phyloP scores from a whole-genome alignment of 2,329 filamentous ascomycete genomes.

The Cladophialophora exuberans region DNA sequence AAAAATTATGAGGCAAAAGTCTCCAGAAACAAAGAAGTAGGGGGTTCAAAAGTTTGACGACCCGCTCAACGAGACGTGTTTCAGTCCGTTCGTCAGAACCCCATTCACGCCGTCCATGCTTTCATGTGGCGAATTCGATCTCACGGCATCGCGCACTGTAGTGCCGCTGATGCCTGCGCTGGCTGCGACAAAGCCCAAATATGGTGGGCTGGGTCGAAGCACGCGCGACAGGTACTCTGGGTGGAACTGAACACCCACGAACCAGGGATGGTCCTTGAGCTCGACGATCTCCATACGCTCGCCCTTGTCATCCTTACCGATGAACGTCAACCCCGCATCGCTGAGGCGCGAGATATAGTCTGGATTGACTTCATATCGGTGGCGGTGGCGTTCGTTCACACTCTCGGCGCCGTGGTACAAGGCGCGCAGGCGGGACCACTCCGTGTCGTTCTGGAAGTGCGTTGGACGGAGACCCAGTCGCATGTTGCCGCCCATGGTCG shows the following conservation, averaged over 20 bases:
- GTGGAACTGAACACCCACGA: constrained; percentile 84
- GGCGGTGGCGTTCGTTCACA: constrained; percentile 77
- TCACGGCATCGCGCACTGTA: neutral
- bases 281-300: constrained; percentile 84
- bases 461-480: constrained; percentile 75
- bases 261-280: constrained; percentile 81
- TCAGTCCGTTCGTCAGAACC: constrained; percentile 21
- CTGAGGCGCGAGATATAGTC: constrained; percentile 71
- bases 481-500: constrained; percentile 85
- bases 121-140: constrained; percentile 47
- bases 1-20: too few species aligned
- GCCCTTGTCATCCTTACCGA: constrained; percentile 78
- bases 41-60: constrained; percentile 21
- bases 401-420: constrained; percentile 61
- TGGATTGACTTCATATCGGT: constrained; percentile 90
- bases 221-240: constrained; percentile 83
- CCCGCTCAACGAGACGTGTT: constrained; percentile 8
- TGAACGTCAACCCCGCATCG: constrained; percentile 70
- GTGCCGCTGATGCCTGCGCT: constrained; percentile 57
- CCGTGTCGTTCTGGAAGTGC: constrained; percentile 72
- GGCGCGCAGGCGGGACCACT: constrained; percentile 77
- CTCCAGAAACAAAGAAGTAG: too few species aligned
- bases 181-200: constrained; percentile 83
- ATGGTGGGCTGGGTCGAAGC: constrained; percentile 72
- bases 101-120: constrained; percentile 61